These are phyloP conservation scores for Sclerotinia spermophila DNA, from an alignment of 2,329 filamentous ascomycete genomes.

Conservation along the genomic window DNA sequence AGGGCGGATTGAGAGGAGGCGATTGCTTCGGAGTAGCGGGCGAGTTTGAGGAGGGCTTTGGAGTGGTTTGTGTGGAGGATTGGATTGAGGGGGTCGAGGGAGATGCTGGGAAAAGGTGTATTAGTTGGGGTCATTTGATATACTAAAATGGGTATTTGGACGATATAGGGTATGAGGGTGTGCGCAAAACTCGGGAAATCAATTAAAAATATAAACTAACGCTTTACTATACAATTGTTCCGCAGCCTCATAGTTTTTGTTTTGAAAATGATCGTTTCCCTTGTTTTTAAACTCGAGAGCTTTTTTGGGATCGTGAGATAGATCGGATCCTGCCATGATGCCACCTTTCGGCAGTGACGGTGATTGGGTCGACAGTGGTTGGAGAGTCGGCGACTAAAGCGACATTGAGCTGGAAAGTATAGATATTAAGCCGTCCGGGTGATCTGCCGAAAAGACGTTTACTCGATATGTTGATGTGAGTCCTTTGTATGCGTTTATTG, in stretches of 20 bases:
- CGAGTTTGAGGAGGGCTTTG: conserved; percentile 72
- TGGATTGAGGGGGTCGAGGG: conserved; percentile 72
- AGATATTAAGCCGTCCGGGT: neutral
- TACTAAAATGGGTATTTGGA: neutral
- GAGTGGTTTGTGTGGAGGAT: conserved; percentile 87
- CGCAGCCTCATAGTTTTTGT: conserved; percentile 61
- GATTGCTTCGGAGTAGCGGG: conserved; percentile 69
- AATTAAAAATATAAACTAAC: conserved; percentile 41
- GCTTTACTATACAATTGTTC: conserved; percentile 71
- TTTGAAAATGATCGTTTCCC: conserved; percentile 53
- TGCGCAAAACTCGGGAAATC: conserved; percentile 1
- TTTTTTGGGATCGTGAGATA: conserved; percentile 22
- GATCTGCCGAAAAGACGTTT: neutral
- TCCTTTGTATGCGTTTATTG: neutral
- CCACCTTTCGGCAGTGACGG: neutral
- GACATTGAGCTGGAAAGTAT: neutral
- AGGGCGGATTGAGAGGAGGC: conserved; percentile 75
- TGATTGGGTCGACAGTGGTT: neutral
- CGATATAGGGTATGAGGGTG: neutral
- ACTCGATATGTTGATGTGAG: neutral
- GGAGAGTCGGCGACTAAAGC: neutral
- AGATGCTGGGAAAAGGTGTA: conserved; percentile 54
- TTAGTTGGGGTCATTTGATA: conserved; percentile 6
- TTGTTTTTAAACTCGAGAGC: conserved; percentile 34
- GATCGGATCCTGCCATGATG: conserved; percentile 30